Evolutionary conservation across 106 monocot species (phyloP), one percentile per base, ranked within the genome.

Genomic region (Phalaenopsis equestris): DNA sequence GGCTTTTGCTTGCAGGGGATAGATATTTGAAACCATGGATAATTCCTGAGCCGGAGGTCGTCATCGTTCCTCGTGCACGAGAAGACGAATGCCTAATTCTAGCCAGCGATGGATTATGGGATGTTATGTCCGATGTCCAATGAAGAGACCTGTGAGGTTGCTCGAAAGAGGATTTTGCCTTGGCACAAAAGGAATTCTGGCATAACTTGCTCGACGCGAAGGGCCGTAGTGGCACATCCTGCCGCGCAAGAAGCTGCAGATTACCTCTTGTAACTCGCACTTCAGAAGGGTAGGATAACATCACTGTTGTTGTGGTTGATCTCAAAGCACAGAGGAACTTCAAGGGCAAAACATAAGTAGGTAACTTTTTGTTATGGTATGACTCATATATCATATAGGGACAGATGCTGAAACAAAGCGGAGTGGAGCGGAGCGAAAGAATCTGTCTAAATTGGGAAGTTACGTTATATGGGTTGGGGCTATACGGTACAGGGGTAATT

Each of bases 201-300:
- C 0, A 43, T 24, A 11, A 18, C 83, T 19, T 19, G 75, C 38
- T 52, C 11, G 0, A 24, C 76, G 6, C 52, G 58, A n/a, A 77
- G 85, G 6, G 82, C 81, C 21, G 81, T 72, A 23, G 52, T 48
- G 4, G 79, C 79, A 7, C 87, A 90, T 67, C 88, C 85, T 23
- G 91, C 91, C 14, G 85, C 93, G 56, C 86, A 94, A 81, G 81
- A 82, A 21, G 93, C 93, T 16, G 91, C 93, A 15, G 93, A 89
- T 4, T 91, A 84, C 67, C 84, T 94, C 16, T 82, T 86, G 0
- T 84, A 73, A 37, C 91, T 89, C 74, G 91, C 91, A n/a, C 47
- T 86, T n/a, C 87, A 89, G 41, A 91, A 88, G 79, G 93, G 93
- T 24, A 89, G 68, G 93, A 94, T 47, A 91, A 94, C 81, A 91